Evolutionary conservation across 1,284 basidiomycete species (phyloP).

Genomic region (Ceratobasidium sp.): DNA sequence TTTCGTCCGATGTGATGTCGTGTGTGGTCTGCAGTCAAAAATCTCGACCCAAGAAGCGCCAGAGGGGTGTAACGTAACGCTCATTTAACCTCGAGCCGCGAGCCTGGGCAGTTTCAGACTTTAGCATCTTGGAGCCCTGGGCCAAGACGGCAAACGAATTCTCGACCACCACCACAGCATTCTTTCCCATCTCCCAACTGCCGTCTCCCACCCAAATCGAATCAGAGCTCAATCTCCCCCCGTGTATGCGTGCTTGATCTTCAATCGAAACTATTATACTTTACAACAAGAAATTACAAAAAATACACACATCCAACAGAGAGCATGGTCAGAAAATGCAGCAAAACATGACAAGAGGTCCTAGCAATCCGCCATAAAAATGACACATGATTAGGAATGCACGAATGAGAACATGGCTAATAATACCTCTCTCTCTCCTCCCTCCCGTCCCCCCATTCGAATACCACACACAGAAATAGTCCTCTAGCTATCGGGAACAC

Average conservation of each 20-base stretch:
- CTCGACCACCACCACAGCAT: background rate
- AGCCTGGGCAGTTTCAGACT: background rate
- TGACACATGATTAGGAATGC: constrained; percentile 22
- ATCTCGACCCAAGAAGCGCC: constrained; percentile 14
- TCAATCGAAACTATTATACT: background rate
- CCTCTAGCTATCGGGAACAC: background rate
- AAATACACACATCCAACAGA: constrained; percentile 2
- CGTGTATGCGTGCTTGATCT: background rate
- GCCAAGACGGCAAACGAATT: background rate
- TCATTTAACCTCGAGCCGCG: background rate
- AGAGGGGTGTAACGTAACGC: background rate
- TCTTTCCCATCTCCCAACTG: background rate
- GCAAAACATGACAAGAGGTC: background rate
- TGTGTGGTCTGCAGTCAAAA: constrained; percentile 22
- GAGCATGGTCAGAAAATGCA: background rate
- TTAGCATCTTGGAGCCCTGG: background rate
- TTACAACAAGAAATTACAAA: background rate
- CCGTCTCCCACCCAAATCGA: no score
- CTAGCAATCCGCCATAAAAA: constrained; percentile 10
- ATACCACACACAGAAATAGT: background rate
- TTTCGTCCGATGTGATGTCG: background rate
- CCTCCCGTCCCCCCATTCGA: background rate
- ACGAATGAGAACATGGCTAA: background rate
- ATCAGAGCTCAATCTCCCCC: no score
- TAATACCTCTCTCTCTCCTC: background rate